phyloP scores from a whole-genome alignment of 1,284 basidiomycete species.

The Anthracocystis setariae region DNA sequence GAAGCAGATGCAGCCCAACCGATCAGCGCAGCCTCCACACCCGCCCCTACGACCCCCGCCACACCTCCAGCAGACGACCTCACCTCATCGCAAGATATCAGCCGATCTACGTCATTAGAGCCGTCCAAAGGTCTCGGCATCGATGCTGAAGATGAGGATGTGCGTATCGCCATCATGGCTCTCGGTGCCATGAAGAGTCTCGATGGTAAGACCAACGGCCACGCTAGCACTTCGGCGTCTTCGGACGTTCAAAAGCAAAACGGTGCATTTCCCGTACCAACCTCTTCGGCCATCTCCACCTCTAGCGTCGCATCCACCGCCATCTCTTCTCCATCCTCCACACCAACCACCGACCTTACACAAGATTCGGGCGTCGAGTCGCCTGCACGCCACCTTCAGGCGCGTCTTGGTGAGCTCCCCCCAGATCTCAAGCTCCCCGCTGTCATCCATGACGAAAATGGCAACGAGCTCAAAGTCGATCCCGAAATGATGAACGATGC shows the following conservation, averaged over 20 bases:
- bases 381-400: slow-evolving; percentile 32
- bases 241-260: slow-evolving; percentile 21
- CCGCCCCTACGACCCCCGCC: slow-evolving; percentile 40
- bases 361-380: slow-evolving; percentile 44
- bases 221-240: slow-evolving; percentile 20
- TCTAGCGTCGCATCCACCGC: slow-evolving; percentile 54
- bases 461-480: slow-evolving; percentile 57
- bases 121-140: slow-evolving; percentile 38
- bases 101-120: not conserved
- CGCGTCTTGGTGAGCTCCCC: slow-evolving; percentile 52
- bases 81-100: slow-evolving; percentile 25
- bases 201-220: slow-evolving; percentile 34
- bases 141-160: slow-evolving; percentile 57
- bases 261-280: slow-evolving; percentile 30
- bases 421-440: slow-evolving; percentile 60
- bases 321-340: slow-evolving; percentile 56
- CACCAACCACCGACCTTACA: slow-evolving; percentile 53
- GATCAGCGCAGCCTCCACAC: slow-evolving; percentile 38
- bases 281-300: slow-evolving; percentile 51
- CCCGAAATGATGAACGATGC: slow-evolving; percentile 59
- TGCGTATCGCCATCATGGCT: slow-evolving; percentile 59
- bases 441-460: slow-evolving; percentile 57
- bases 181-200: slow-evolving; percentile 59
- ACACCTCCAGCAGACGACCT: slow-evolving; percentile 41
- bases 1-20: slow-evolving; percentile 19